Percentiles rank a stretch among this genome's conserved stretches.
phyloP scores from a whole-genome alignment of 768 basidiomycete genomes.

The Asterophora parasitica region DNA sequence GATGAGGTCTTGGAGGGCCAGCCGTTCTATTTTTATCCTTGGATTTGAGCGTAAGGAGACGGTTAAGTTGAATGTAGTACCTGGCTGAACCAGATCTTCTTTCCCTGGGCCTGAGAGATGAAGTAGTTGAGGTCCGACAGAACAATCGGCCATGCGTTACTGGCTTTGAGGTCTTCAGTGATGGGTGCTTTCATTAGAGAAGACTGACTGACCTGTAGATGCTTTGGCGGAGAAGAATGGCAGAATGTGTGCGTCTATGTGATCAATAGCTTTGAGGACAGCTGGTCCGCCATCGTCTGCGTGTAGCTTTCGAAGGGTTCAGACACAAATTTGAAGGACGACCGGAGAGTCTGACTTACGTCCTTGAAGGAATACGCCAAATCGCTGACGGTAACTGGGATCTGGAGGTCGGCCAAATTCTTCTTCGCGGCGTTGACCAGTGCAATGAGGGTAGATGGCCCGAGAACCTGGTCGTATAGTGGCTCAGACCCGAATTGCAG shows the following conservation, averaged over 20 bases:
- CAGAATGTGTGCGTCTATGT: constrained; percentile 65
- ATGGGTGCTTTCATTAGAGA: background rate
- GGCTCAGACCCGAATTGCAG: constrained; percentile 74
- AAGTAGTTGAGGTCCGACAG: constrained; percentile 62
- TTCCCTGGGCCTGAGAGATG: constrained; percentile 52
- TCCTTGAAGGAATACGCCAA: constrained; percentile 56
- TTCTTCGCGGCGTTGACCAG: constrained; percentile 48
- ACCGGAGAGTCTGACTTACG: constrained; percentile 17
- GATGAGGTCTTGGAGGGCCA: constrained; percentile 67
- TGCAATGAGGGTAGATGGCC: constrained; percentile 40
- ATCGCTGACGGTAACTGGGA: constrained; percentile 67
- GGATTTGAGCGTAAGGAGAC: background rate
- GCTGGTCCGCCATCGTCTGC: constrained; percentile 45
- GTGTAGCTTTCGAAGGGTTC: constrained; percentile 25
- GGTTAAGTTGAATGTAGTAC: too few species aligned
- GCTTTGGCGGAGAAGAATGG: constrained; percentile 61
- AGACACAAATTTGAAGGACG: background rate
- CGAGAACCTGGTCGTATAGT: constrained; percentile 53
- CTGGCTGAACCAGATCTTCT: constrained; percentile 75
- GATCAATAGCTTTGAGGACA: constrained; percentile 56
- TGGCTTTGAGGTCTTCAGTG: constrained; percentile 29
- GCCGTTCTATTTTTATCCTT: constrained; percentile 51
- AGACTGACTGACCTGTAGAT: constrained; percentile 41
- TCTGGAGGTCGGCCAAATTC: constrained; percentile 46
- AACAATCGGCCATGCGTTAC: constrained; percentile 60